Conservation (phyloP, 116 monocot genomes). For the Cymodocea nodosa region DNA sequence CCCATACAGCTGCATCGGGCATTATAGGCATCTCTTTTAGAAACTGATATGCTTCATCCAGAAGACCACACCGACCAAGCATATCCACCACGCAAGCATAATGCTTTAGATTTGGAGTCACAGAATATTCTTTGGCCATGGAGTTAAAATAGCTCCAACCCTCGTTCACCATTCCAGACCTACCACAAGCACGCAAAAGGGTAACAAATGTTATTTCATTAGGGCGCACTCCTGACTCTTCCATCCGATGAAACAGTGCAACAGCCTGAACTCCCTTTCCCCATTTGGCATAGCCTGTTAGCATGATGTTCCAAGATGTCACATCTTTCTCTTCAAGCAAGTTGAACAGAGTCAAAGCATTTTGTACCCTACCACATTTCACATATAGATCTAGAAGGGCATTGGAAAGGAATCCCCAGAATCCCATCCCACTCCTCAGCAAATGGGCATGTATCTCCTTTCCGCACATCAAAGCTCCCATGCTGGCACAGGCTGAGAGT, state of each 20-base stretch:
- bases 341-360: constrained; percentile 39
- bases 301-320: constrained; percentile 73
- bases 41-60: constrained; percentile 23
- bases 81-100: constrained; percentile 81
- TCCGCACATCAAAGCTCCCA: constrained; percentile 55
- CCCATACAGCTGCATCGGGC: constrained; percentile 16
- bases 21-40: constrained; percentile 9
- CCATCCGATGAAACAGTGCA: constrained; percentile 39
- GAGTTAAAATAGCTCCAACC: constrained; percentile 32
- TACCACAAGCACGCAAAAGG: constrained; percentile 52
- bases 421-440: constrained; percentile 31
- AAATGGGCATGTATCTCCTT: constrained; percentile 63
- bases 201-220: constrained; percentile 61
- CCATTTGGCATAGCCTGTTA: constrained; percentile 38
- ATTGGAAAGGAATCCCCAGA: constrained; percentile 48
- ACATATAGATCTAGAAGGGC: constrained; percentile 61
- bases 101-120: constrained; percentile 48
- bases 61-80: constrained; percentile 30
- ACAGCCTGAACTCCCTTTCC: constrained; percentile 42
- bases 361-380: constrained; percentile 59
- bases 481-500: constrained; percentile 43
- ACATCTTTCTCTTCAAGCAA: constrained; percentile 33
- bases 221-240: constrained; percentile 28
- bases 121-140: constrained; percentile 25
- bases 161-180: constrained; percentile 37